Base-by-base conservation (phyloP, 371 early-diverging fungal genomes). In the Rhizopus sp. region DNA sequence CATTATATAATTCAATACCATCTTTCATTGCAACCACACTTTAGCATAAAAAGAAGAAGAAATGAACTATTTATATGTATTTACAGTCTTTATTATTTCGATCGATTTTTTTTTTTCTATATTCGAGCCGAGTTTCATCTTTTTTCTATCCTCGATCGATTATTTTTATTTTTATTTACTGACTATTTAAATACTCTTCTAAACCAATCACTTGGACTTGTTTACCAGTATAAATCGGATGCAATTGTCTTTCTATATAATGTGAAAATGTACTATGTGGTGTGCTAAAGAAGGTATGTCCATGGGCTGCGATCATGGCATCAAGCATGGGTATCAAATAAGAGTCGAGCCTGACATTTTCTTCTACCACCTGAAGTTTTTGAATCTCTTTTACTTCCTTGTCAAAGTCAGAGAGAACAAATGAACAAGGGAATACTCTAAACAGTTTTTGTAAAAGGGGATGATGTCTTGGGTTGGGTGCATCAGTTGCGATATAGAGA, bases 241-340 rank as follows among this genome's bases (percentile, higher is more conserved):
- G 81, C n/a, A 85, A 50, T 42, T 85, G 80, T 32, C 80, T 69
- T 56, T 76, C 68, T 59, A 85, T 85, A 58, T 85, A 85, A 0
- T 69, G 72, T 13, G 82, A 77, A 42, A 86, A 86, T 3, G 84
- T 84, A 17, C 83, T 83, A 51, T 77, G 77, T 1, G 74, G 75
- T 0, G 86, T 86, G 13, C 86, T 85, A 37, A 71, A 62, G 44
- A 86, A 86, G 1, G 76, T 66, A 50, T 73, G 75, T 0, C 84
- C 86, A 48, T 84, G 83, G 13, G 86, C 76, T 7, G 84, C 68
- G 40, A 83, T 82, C 42, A 86, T 78, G 16, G 84, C 83, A 53
- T 86, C 86, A 6, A 86, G 73, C 81, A 86, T 84, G 6, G 86
- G 86, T 33, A 86, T 82, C 41, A 86, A 49, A 50, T 81, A 82